Conservation (phyloP, 2,329 filamentous ascomycete species). For the Penicillium glabrum region DNA sequence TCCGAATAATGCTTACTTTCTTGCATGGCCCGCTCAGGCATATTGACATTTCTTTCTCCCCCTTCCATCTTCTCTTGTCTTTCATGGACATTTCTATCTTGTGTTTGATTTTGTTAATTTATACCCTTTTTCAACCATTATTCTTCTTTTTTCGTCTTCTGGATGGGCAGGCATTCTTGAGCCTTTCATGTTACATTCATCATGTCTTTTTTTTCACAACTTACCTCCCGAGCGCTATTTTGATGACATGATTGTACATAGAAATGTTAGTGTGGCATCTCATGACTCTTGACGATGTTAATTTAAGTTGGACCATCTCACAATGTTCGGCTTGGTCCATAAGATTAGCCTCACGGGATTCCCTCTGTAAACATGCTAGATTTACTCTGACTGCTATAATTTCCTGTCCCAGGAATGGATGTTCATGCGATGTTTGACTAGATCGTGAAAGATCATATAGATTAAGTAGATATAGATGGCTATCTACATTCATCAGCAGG, state of each 20-base stretch:
- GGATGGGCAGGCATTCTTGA: neutral
- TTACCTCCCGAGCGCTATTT: conserved; percentile 6
- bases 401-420: neutral
- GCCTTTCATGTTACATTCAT: neutral
- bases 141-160: neutral
- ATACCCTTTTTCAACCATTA: neutral
- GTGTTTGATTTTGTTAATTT: neutral
- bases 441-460: neutral
- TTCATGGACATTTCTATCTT: neutral
- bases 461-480: neutral
- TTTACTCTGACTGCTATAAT: too few species aligned
- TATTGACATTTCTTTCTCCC: neutral
- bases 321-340: neutral
- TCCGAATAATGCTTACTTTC: neutral
- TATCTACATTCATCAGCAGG: neutral
- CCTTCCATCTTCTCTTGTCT: neutral
- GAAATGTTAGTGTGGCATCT: conserved; percentile 19
- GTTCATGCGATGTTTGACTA: neutral
- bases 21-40: neutral
- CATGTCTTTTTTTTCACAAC: neutral
- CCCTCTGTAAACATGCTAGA: neutral
- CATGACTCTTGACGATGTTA: conserved; percentile 19
- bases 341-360: neutral
- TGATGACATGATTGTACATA: conserved; percentile 24
- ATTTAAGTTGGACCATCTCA: neutral